Evolutionary conservation across 495 filamentous ascomycete genomes (phyloP).

Genomic region (Hypoxylon perforatum): DNA sequence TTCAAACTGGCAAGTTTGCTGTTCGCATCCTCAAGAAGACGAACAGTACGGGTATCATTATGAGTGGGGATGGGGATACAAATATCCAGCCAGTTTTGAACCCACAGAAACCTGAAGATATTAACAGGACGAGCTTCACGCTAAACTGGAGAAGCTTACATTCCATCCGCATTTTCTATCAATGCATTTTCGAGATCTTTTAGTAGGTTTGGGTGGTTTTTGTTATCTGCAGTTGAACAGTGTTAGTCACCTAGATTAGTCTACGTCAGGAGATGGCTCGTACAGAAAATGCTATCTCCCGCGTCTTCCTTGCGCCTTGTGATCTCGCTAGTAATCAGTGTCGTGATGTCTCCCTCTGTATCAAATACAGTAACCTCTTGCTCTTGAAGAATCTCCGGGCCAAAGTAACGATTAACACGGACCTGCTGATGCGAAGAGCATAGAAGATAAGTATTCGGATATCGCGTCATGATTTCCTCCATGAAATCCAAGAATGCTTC

Average conservation of each 20-base stretch:
- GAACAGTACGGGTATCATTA: no score
- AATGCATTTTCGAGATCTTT: neutral
- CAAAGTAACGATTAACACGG: neutral
- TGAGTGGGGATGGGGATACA: neutral
- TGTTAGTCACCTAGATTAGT: no score
- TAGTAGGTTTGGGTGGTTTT: neutral
- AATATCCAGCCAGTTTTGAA: neutral
- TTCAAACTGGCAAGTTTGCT: no score
- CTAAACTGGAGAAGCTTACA: neutral
- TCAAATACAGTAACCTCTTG: neutral
- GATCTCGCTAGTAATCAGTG: neutral
- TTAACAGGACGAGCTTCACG: neutral
- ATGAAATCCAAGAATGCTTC: neutral
- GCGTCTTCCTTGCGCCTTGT: neutral
- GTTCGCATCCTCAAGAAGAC: neutral
- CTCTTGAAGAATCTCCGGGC: neutral
- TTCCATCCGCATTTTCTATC: neutral
- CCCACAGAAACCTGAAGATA: neutral
- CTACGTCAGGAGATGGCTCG: no score
- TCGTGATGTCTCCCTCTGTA: neutral
- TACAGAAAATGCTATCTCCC: neutral
- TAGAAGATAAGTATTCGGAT: neutral
- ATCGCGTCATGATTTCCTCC: neutral
- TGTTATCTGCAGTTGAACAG: neutral
- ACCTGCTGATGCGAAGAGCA: neutral